Conservation (phyloP, 257 asterid species). For the Nicotiana otophora region DNA sequence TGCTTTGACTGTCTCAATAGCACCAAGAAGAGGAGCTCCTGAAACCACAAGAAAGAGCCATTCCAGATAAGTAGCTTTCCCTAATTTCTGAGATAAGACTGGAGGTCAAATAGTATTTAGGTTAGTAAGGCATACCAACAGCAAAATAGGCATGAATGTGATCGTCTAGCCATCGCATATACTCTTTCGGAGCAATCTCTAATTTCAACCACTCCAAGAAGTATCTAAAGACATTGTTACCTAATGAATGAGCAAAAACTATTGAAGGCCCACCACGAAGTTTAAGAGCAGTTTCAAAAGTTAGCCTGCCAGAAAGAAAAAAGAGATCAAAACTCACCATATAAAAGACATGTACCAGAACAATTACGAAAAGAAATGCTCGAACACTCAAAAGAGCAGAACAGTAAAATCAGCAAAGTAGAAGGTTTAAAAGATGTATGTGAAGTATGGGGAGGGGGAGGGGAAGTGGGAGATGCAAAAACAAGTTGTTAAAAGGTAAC, state of each 20-base stretch:
- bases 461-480: not conserved
- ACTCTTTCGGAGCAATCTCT: conserved; percentile 91
- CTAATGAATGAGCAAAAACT: conserved; percentile 95
- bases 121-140: conserved; percentile 65
- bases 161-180: conserved; percentile 78
- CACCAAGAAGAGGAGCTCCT: conserved; percentile 97
- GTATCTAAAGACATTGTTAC: conserved; percentile 97
- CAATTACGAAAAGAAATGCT: not conserved
- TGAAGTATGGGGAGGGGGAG: not conserved
- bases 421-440: not conserved
- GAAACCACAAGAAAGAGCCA: conserved; percentile 26
- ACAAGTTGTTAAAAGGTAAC: not conserved
- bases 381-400: not conserved
- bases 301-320: conserved; percentile 57
- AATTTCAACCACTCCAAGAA: conserved; percentile 97
- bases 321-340: conserved; percentile 15
- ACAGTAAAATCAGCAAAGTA: not conserved
- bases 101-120: conserved; percentile 16
- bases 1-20: conserved; percentile 79
- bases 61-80: conserved; percentile 15
- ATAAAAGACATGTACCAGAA: not conserved
- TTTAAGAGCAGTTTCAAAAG: conserved; percentile 95
- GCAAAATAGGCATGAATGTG: conserved; percentile 99
- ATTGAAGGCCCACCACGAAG: conserved; percentile 96
- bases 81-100: conserved; percentile 1